Evolutionary conservation across 2,329 filamentous ascomycete species (phyloP).

Genomic region (Diaporthe sp.): DNA sequence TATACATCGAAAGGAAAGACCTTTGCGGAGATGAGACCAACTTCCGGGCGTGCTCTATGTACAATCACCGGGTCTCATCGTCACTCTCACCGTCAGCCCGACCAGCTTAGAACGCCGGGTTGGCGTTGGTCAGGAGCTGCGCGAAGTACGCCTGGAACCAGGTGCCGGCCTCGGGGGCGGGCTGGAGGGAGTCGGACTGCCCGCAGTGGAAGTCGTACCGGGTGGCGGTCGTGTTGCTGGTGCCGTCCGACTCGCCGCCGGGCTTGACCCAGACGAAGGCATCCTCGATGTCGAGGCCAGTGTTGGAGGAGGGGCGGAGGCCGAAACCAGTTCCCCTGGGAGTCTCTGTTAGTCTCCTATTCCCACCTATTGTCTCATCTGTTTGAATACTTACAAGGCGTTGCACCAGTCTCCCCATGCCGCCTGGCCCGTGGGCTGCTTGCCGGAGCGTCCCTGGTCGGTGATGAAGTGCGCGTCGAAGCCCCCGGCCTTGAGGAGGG

Average conservation of each 20-base stretch:
- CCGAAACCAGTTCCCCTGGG: conserved; percentile 73
- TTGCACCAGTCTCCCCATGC: conserved; percentile 80
- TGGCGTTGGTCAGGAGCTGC: conserved; percentile 68
- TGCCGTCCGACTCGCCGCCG: conserved; percentile 70
- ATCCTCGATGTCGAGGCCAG: conserved; percentile 70
- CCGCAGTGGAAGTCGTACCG: conserved; percentile 70
- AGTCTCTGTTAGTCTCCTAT: neutral
- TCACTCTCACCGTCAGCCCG: neutral
- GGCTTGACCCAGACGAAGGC: conserved; percentile 82
- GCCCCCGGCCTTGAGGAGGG: conserved; percentile 66
- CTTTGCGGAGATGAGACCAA: neutral
- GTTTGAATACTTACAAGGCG: conserved; percentile 49
- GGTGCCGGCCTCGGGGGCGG: conserved; percentile 77
- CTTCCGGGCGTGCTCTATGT: conserved; percentile 5
- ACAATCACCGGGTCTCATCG: conserved; percentile 12
- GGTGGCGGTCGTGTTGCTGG: conserved; percentile 60
- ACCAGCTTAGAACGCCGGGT: conserved; percentile 61
- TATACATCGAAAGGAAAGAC: conserved; percentile 36
- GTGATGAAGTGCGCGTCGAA: conserved; percentile 64
- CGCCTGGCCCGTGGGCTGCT: conserved; percentile 73
- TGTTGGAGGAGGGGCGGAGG: conserved; percentile 73
- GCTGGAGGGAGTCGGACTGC: conserved; percentile 66
- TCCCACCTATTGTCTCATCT: neutral
- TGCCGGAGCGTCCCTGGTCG: conserved; percentile 66
- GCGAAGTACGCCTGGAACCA: conserved; percentile 77